Conservation (phyloP, 2,329 filamentous ascomycete genomes). For the Alternaria brassicae region DNA sequence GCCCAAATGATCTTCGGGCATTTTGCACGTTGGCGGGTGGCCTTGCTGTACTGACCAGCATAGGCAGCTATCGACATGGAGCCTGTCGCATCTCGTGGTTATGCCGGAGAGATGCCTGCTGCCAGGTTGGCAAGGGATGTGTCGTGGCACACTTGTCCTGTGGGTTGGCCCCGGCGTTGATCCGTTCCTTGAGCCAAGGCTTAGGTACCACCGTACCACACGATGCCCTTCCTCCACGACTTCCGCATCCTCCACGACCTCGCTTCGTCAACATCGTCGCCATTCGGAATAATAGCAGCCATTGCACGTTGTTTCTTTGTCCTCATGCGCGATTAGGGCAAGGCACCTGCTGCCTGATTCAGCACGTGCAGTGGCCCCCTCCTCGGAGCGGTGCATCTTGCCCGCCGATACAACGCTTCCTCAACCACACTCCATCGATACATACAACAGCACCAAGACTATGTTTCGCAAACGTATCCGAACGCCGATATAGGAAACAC, state of each 20-base stretch:
- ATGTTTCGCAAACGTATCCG: constrained; percentile 1
- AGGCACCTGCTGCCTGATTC: not conserved
- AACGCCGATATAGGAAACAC: not conserved
- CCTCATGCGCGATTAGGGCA: not conserved
- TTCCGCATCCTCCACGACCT: not conserved
- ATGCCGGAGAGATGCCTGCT: not conserved
- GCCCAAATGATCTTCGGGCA: not conserved
- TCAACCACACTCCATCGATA: not conserved
- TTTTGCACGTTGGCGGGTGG: not conserved
- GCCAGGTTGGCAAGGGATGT: not conserved
- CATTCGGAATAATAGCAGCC: not conserved
- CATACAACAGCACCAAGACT: not conserved
- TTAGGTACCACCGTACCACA: not conserved
- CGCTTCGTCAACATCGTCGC: not conserved
- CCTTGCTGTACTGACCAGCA: not conserved
- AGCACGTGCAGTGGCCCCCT: not conserved
- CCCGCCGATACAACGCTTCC: not conserved
- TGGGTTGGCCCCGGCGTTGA: not conserved
- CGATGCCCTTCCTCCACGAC: not conserved
- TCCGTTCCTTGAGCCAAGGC: not conserved
- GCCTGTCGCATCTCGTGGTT: not conserved
- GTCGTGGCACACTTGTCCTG: not conserved
- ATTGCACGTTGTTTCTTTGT: not conserved
- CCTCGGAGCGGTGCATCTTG: not conserved
- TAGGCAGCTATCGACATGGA: not conserved